Evolutionary conservation across 2,329 filamentous ascomycete genomes (phyloP).

Genomic region (Epicoccum sorghinum): DNA sequence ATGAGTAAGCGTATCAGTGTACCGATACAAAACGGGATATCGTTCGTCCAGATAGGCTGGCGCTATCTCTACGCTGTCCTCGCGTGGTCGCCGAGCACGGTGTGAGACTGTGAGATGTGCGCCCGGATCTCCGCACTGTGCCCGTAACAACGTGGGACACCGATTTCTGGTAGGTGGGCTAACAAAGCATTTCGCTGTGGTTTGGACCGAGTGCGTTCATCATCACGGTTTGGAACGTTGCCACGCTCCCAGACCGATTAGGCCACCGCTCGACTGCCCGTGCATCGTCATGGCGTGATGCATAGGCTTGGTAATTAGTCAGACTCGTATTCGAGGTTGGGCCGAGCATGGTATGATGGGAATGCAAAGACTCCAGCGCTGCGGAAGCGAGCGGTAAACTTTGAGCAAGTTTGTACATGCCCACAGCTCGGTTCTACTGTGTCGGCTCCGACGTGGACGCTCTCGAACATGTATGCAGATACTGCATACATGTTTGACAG

Average conservation of each 20-base stretch:
- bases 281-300: no score
- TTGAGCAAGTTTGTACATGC: neutral
- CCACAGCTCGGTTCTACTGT: no score
- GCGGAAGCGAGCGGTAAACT: neutral
- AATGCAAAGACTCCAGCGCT: neutral
- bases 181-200: conserved; percentile 9
- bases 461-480: neutral
- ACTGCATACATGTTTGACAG: neutral
- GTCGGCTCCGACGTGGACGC: no score
- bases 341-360: no score
- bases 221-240: neutral
- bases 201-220: conserved; percentile 1
- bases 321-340: no score
- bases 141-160: conserved; percentile 23
- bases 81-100: conserved; percentile 11
- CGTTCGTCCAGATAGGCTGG: conserved; percentile 2
- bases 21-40: conserved; percentile 6
- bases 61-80: conserved; percentile 4
- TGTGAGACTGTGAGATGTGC: conserved; percentile 4
- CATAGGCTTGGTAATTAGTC: no score
- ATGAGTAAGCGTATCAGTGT: conserved; percentile 5
- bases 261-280: no score
- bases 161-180: conserved; percentile 13
- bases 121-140: conserved; percentile 33
- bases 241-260: neutral